phyloP scores from a whole-genome alignment of 352 stramenopile genomes.

The Globisporangium sylvaticum region DNA sequence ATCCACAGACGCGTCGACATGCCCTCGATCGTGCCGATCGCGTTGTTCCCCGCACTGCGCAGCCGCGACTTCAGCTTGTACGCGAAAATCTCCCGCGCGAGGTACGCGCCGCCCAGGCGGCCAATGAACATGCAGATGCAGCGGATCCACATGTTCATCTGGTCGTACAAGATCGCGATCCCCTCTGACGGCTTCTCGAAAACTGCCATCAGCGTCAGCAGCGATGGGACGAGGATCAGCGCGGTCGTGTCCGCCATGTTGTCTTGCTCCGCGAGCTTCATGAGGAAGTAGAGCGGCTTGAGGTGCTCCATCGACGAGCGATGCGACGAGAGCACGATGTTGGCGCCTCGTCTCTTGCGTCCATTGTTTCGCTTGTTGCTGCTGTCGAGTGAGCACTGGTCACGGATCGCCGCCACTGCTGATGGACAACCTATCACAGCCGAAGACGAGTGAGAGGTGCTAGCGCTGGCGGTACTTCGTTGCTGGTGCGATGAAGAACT shows the following conservation, averaged over 20 bases:
- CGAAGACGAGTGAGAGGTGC: neutral
- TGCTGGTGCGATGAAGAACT: neutral
- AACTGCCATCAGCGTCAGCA: conserved; percentile 69
- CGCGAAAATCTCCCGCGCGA: conserved; percentile 82
- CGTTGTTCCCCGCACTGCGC: conserved; percentile 13
- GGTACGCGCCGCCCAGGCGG: conserved; percentile 61
- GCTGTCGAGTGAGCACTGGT: conserved; percentile 2
- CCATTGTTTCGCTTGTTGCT: neutral
- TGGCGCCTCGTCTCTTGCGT: neutral
- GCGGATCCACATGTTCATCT: conserved; percentile 79
- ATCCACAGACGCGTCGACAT: conserved; percentile 74
- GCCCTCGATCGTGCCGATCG: conserved; percentile 46
- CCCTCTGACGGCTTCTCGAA: conserved; percentile 70
- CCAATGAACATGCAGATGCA: conserved; percentile 84
- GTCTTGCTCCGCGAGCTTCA: conserved; percentile 86
- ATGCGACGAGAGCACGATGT: conserved; percentile 5
- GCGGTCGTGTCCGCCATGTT: conserved; percentile 87
- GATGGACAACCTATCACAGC: conserved; percentile 6
- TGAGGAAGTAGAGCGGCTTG: conserved; percentile 78
- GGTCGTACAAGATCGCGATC: conserved; percentile 56
- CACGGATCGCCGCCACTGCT: conserved; percentile 4
- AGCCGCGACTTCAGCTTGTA: conserved; percentile 72
- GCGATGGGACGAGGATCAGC: conserved; percentile 77
- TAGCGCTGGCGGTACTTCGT: neutral
- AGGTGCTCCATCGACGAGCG: conserved; percentile 32